Evolutionary conservation across 192 early-diverging fungal genomes (phyloP).

Genomic region (Coemansia sp.): DNA sequence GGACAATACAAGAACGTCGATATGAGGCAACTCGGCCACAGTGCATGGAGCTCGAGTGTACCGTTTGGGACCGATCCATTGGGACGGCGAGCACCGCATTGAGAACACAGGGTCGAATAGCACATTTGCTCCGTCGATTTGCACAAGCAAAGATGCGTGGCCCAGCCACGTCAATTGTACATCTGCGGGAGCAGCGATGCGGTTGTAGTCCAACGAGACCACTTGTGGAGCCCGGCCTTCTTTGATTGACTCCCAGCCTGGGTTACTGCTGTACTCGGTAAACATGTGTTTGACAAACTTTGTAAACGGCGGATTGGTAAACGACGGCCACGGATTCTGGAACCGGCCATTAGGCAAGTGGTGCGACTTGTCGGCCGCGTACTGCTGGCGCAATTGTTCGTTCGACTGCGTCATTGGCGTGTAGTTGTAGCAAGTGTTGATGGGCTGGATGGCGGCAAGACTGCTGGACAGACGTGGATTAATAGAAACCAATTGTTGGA

Average conservation of each 20-base stretch:
- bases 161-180: constrained; percentile 62
- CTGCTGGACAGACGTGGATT: constrained; percentile 4
- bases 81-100: constrained; percentile 68
- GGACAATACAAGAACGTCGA: constrained; percentile 75
- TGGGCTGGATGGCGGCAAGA: not conserved
- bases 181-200: constrained; percentile 14
- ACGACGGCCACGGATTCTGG: constrained; percentile 67
- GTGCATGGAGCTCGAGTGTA: constrained; percentile 64
- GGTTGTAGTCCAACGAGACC: constrained; percentile 21
- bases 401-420: not conserved
- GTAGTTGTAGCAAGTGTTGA: not conserved
- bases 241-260: constrained; percentile 18
- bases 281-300: constrained; percentile 19
- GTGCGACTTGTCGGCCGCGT: constrained; percentile 40
- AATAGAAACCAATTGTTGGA: not conserved
- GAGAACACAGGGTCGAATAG: constrained; percentile 78
- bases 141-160: constrained; percentile 66
- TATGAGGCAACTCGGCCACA: constrained; percentile 63
- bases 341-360: constrained; percentile 61
- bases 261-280: constrained; percentile 10
- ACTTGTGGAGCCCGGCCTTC: constrained; percentile 35
- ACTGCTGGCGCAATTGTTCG: constrained; percentile 3
- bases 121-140: constrained; percentile 65
- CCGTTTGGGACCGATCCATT: constrained; percentile 68
- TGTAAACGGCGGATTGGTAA: constrained; percentile 2